phyloP scores from a whole-genome alignment of 257 asterid species.

The Salvia hispanica region DNA sequence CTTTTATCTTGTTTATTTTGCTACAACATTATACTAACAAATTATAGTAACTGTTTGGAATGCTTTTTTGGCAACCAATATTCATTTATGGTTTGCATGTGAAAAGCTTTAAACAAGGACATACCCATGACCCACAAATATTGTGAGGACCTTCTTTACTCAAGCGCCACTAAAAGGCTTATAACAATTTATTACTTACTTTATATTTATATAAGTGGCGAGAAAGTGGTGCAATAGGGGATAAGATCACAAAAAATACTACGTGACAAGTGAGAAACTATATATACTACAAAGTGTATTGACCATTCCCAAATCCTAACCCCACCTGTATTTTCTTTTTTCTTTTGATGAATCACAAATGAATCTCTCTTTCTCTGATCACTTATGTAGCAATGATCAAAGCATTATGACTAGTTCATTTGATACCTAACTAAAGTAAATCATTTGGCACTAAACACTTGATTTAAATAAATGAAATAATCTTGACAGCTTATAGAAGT shows the following conservation, averaged over 20 bases:
- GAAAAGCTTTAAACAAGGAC: slow-evolving; percentile 23
- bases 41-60: neutral
- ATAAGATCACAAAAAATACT: slow-evolving; percentile 24
- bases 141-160: slow-evolving; percentile 26
- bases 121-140: slow-evolving; percentile 46
- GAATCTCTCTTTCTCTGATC: slow-evolving; percentile 26
- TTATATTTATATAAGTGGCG: slow-evolving; percentile 16
- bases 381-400: slow-evolving; percentile 35
- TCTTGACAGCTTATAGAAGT: neutral
- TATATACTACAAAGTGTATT: slow-evolving; percentile 9
- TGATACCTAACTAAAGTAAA: neutral
- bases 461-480: neutral
- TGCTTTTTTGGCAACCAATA: neutral
- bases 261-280: slow-evolving; percentile 30
- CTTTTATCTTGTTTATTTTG: neutral
- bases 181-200: slow-evolving; percentile 5
- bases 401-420: slow-evolving; percentile 25
- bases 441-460: neutral
- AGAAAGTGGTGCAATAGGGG: slow-evolving; percentile 13
- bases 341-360: slow-evolving; percentile 10
- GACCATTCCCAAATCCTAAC: neutral
- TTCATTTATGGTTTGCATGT: slow-evolving; percentile 24
- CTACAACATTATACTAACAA: neutral
- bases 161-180: slow-evolving; percentile 35
- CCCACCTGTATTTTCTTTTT: neutral